Conservation (phyloP, 805 yeast genomes). For the Starmerella bombicola region DNA sequence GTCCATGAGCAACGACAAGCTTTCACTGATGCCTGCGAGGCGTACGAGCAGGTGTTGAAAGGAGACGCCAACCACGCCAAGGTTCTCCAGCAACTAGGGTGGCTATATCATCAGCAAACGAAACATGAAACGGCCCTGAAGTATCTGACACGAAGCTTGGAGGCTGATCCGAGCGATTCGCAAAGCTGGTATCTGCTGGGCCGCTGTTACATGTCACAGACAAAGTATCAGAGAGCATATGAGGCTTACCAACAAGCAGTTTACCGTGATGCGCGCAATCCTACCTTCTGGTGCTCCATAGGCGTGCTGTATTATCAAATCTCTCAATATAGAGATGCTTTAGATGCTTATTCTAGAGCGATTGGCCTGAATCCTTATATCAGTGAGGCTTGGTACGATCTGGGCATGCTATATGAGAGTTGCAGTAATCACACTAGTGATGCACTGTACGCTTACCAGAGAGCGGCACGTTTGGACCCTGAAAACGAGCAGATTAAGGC, state of each 20-base stretch:
- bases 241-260: conserved; percentile 99
- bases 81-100: conserved; percentile 90
- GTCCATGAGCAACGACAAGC: conserved; percentile 90
- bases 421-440: conserved; percentile 92
- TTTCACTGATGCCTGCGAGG: conserved; percentile 83
- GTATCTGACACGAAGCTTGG: conserved; percentile 74
- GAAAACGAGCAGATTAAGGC: conserved; percentile 89
- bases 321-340: conserved; percentile 88
- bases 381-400: conserved; percentile 96
- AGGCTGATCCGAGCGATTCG: conserved; percentile 81
- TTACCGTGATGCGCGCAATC: conserved; percentile 89
- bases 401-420: conserved; percentile 92
- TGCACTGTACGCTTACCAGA: conserved; percentile 92
- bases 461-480: conserved; percentile 92
- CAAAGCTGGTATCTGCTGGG: conserved; percentile 97
- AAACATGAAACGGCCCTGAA: conserved; percentile 69
- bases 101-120: conserved; percentile 69
- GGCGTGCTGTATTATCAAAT: conserved; percentile 96
- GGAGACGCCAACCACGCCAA: conserved; percentile 91
- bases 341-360: conserved; percentile 95
- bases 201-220: conserved; percentile 90
- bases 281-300: conserved; percentile 93
- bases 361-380: conserved; percentile 91
- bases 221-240: conserved; percentile 90
- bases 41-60: conserved; percentile 81